phyloP scores from a whole-genome alignment of 345 rosid species.

The Syzygium grande region DNA sequence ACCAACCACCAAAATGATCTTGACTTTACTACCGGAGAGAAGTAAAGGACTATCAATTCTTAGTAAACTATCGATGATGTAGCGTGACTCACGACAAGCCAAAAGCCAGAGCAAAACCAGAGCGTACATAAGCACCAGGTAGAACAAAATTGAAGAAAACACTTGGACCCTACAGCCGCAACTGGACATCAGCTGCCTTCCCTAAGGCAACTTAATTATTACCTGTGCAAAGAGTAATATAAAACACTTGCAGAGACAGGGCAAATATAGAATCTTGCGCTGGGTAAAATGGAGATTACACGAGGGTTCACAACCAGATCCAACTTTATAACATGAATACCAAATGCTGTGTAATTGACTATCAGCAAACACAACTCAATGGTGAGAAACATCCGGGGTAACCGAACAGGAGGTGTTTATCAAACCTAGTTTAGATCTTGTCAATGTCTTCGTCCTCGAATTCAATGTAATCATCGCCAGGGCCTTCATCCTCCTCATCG shows the following conservation, averaged over 20 bases:
- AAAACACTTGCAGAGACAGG: neutral
- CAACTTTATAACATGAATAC: neutral
- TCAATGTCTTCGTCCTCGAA: constrained; percentile 2
- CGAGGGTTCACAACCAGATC: neutral
- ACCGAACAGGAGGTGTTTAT: neutral
- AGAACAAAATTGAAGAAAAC: neutral
- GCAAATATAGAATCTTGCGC: neutral
- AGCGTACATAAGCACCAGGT: neutral
- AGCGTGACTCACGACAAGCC: neutral
- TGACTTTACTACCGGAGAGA: neutral
- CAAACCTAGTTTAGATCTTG: neutral
- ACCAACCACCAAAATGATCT: neutral
- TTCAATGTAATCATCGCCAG: neutral
- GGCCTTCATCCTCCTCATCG: neutral
- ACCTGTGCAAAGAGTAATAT: neutral
- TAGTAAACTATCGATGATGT: neutral
- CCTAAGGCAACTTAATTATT: neutral
- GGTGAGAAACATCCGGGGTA: neutral
- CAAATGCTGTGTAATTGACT: neutral
- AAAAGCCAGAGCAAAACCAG: neutral
- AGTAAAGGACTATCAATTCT: neutral
- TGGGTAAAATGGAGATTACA: neutral
- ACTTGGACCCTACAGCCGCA: neutral
- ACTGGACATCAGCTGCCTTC: neutral
- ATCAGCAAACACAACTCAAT: neutral